Conservation (phyloP, 2,329 filamentous ascomycete genomes). For the Elsinoe ampelina region DNA sequence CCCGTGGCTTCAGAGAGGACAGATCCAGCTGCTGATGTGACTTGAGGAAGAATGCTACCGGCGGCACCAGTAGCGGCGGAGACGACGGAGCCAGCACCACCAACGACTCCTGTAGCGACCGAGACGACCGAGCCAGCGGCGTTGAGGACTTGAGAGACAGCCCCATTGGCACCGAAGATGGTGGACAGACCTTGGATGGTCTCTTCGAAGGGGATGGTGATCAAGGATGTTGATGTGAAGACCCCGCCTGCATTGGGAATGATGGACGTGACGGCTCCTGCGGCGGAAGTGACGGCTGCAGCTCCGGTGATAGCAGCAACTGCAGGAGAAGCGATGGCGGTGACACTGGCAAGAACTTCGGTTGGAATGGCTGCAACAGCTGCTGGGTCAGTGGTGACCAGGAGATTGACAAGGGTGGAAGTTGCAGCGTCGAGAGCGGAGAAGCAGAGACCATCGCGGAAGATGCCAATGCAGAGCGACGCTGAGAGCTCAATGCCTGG, state of each 20-base stretch:
- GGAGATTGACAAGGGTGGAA: slow-evolving; percentile 5
- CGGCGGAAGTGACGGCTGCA: background rate
- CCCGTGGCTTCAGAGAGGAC: background rate
- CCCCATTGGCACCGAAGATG: slow-evolving; percentile 4
- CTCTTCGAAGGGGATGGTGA: background rate
- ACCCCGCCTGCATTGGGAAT: background rate
- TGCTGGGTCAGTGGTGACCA: slow-evolving; percentile 6
- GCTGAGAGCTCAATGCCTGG: slow-evolving; percentile 11
- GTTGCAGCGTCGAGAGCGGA: slow-evolving; percentile 4
- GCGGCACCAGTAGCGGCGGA: background rate
- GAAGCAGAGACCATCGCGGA: slow-evolving; percentile 9
- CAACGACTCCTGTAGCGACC: background rate
- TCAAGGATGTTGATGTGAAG: slow-evolving; percentile 4
- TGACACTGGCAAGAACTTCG: background rate
- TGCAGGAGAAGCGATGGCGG: background rate
- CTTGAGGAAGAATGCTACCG: background rate
- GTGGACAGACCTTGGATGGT: slow-evolving; percentile 5
- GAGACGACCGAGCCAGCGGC: background rate
- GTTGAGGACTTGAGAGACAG: background rate
- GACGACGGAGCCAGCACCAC: background rate
- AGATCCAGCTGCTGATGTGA: background rate
- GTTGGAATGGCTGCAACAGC: background rate
- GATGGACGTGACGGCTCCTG: background rate
- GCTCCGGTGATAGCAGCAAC: background rate
- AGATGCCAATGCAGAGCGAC: slow-evolving; percentile 9